Evolutionary conservation across 2,329 filamentous ascomycete genomes (phyloP).

Genomic region (Venturia asperata): DNA sequence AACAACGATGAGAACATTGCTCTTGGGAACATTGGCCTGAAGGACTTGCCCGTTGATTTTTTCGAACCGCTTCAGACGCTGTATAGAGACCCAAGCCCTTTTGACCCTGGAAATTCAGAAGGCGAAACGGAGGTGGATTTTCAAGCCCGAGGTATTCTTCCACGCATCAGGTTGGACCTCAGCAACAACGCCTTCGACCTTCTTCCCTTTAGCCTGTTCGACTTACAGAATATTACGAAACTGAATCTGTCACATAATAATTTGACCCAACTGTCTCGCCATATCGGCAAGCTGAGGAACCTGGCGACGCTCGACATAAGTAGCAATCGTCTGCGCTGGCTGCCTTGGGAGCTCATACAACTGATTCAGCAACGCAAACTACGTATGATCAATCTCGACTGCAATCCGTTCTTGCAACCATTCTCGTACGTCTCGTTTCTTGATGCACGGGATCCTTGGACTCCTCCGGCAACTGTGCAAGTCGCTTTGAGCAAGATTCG

Average conservation of each 20-base stretch:
- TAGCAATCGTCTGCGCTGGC: slow-evolving; percentile 52
- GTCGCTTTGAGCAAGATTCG: neutral
- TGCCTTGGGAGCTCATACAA: slow-evolving; percentile 57
- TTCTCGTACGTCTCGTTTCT: slow-evolving; percentile 27
- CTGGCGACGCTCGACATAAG: slow-evolving; percentile 59
- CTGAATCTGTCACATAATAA: slow-evolving; percentile 60
- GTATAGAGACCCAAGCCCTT: slow-evolving; percentile 35
- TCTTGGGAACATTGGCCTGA: neutral
- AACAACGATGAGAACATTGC: neutral
- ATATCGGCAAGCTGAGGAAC: slow-evolving; percentile 51
- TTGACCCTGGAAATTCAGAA: slow-evolving; percentile 27
- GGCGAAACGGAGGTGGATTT: slow-evolving; percentile 24
- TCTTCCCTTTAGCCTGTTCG: slow-evolving; percentile 55
- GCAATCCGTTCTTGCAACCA: slow-evolving; percentile 11
- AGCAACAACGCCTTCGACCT: slow-evolving; percentile 50
- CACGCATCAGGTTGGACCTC: slow-evolving; percentile 55
- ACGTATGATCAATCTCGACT: neutral
- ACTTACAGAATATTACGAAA: slow-evolving; percentile 54
- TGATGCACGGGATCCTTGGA: slow-evolving; percentile 21
- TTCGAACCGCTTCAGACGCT: slow-evolving; percentile 47
- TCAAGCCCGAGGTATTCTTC: slow-evolving; percentile 55
- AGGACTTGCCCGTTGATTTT: slow-evolving; percentile 48
- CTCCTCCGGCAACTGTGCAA: neutral
- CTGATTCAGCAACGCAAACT: slow-evolving; percentile 36
- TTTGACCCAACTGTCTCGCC: slow-evolving; percentile 53